phyloP scores from a whole-genome alignment of 176 grass and related monocot species.

The Avena atlantica region DNA sequence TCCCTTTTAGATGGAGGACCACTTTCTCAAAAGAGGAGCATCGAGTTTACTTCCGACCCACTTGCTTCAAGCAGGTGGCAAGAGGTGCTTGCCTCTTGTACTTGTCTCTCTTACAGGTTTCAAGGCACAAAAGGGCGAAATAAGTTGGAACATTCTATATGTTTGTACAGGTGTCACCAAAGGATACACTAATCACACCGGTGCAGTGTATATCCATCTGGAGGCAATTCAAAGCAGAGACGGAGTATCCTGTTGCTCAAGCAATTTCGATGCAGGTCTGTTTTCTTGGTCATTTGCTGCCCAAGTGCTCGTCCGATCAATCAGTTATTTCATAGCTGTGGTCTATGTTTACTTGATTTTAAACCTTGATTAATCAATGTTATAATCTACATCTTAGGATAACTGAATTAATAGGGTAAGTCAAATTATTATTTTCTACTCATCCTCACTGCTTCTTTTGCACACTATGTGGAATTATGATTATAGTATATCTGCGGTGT shows the following conservation, averaged over 20 bases:
- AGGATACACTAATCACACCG: slow-evolving; percentile 76
- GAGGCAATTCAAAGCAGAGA: slow-evolving; percentile 83
- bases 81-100: slow-evolving; percentile 57
- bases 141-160: slow-evolving; percentile 25
- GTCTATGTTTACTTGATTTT: background rate
- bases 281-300: slow-evolving; percentile 3
- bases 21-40: slow-evolving; percentile 50
- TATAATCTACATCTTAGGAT: slow-evolving; percentile 3
- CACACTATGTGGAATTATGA: slow-evolving; percentile 18
- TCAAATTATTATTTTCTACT: slow-evolving; percentile 32
- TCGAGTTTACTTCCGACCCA: slow-evolving; percentile 58
- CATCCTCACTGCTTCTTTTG: background rate
- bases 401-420: background rate
- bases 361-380: slow-evolving; percentile 10
- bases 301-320: slow-evolving; percentile 11
- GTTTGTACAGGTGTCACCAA: slow-evolving; percentile 58
- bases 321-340: slow-evolving; percentile 10
- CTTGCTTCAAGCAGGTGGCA: slow-evolving; percentile 87
- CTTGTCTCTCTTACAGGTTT: slow-evolving; percentile 32
- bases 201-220: slow-evolving; percentile 83
- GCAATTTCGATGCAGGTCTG: slow-evolving; percentile 56
- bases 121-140: background rate
- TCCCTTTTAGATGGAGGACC: slow-evolving; percentile 67
- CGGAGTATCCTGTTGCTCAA: slow-evolving; percentile 74
- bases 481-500: slow-evolving; percentile 32